Evolutionary conservation across 2,329 filamentous ascomycete genomes (phyloP).

Genomic region (Chaetomiaceae sp.): DNA sequence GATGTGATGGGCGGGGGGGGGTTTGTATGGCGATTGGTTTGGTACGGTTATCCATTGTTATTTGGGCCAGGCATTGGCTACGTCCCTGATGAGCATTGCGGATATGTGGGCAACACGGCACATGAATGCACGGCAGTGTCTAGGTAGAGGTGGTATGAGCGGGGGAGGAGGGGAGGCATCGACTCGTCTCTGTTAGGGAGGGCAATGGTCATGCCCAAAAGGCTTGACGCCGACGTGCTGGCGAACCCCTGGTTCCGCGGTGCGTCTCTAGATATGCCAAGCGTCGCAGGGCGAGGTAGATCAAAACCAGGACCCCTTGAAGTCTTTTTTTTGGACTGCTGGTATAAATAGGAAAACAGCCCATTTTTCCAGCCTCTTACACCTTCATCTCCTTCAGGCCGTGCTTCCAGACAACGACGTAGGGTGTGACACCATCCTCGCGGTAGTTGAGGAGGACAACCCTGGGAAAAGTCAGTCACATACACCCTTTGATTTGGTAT

Average conservation of each 20-base stretch:
- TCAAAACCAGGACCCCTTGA: too few relatives aligned
- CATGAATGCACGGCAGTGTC: too few relatives aligned
- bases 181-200: neutral
- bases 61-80: too few relatives aligned
- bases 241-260: neutral
- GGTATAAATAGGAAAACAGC: neutral
- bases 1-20: too few relatives aligned
- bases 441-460: constrained; percentile 95
- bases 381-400: constrained; percentile 88
- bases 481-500: neutral
- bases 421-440: constrained; percentile 90
- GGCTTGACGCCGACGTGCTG: neutral
- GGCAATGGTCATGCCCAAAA: neutral
- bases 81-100: too few relatives aligned
- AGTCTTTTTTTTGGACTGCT: neutral
- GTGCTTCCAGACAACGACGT: constrained; percentile 90
- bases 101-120: too few relatives aligned
- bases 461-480: constrained; percentile 43
- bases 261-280: neutral
- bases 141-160: too few relatives aligned
- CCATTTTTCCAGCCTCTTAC: constrained; percentile 44
- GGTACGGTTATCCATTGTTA: too few relatives aligned
- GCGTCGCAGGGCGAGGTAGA: neutral
- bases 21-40: too few relatives aligned
- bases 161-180: neutral